phyloP scores from a whole-genome alignment of 202 grass and related monocot species.

The Schoenoplectus triqueter region DNA sequence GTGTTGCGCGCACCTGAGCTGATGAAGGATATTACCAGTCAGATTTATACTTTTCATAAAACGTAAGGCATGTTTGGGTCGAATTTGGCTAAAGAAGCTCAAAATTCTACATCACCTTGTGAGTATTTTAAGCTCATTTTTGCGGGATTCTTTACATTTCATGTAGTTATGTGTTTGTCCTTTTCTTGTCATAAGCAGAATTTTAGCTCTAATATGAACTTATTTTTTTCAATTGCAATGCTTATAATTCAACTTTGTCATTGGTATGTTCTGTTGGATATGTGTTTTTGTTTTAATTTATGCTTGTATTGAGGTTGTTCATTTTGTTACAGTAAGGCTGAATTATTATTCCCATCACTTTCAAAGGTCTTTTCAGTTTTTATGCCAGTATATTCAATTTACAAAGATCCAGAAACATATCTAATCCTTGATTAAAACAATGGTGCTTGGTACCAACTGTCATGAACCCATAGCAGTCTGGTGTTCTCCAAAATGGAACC shows the following conservation, averaged over 20 bases:
- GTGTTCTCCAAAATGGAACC: too few species aligned
- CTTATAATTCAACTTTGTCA: not conserved
- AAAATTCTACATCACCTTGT: conserved; percentile 79
- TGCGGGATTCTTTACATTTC: conserved; percentile 2
- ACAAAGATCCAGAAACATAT: not conserved
- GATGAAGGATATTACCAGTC: conserved; percentile 76
- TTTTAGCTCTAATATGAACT: not conserved
- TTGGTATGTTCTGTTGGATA: not conserved
- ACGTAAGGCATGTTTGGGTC: conserved; percentile 88
- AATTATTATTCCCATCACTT: not conserved
- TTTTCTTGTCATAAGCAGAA: conserved; percentile 9
- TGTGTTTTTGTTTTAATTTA: not conserved
- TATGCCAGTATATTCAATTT: not conserved
- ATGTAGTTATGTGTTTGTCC: not conserved
- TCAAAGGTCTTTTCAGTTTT: not conserved
- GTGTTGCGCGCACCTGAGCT: conserved; percentile 71
- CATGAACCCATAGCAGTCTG: not conserved
- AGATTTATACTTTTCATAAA: conserved; percentile 82
- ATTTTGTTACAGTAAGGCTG: not conserved
- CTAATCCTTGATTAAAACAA: not conserved
- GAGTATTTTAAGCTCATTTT: not conserved
- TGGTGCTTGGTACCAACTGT: conserved; percentile 2
- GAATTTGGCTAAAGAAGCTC: conserved; percentile 89
- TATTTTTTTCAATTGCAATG: conserved; percentile 7
- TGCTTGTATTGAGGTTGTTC: not conserved